phyloP scores from a whole-genome alignment of 441 rosid species.

The Gossypium lobatum region DNA sequence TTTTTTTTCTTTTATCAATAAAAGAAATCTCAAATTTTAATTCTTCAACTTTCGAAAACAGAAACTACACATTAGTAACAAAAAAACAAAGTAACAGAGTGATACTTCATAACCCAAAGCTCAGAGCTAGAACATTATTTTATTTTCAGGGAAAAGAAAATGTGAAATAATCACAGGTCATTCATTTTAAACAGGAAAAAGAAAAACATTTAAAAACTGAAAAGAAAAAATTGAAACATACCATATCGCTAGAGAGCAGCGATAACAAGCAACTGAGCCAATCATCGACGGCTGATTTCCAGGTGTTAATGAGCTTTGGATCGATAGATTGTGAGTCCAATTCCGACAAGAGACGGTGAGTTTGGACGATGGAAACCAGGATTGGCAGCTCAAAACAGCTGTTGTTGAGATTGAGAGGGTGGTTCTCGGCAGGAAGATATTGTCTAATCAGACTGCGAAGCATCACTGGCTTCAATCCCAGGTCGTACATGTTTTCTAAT shows the following conservation, averaged over 20 bases:
- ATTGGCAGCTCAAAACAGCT: neutral
- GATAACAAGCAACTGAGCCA: conserved; percentile 48
- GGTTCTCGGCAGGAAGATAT: neutral
- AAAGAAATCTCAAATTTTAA: neutral
- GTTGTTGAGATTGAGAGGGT: neutral
- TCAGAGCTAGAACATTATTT: neutral
- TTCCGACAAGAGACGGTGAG: conserved; percentile 54
- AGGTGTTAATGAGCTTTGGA: conserved; percentile 31
- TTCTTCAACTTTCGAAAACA: neutral
- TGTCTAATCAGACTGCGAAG: conserved; percentile 7
- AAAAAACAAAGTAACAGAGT: neutral
- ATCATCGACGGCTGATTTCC: conserved; percentile 64
- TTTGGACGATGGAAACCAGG: conserved; percentile 24
- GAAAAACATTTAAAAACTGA: neutral
- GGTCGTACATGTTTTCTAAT: conserved; percentile 44
- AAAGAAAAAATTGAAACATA: conserved; percentile 15
- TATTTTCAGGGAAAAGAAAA: neutral
- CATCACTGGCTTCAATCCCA: conserved; percentile 19
- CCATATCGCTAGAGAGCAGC: conserved; percentile 49
- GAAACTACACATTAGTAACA: neutral
- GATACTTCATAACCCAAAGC: neutral
- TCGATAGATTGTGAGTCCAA: conserved; percentile 23
- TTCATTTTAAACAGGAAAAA: neutral
- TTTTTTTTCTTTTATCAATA: neutral
- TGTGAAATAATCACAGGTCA: neutral